Base-by-base conservation (phyloP, 192 early-diverging fungal species). In the Backusella morwellensis region DNA sequence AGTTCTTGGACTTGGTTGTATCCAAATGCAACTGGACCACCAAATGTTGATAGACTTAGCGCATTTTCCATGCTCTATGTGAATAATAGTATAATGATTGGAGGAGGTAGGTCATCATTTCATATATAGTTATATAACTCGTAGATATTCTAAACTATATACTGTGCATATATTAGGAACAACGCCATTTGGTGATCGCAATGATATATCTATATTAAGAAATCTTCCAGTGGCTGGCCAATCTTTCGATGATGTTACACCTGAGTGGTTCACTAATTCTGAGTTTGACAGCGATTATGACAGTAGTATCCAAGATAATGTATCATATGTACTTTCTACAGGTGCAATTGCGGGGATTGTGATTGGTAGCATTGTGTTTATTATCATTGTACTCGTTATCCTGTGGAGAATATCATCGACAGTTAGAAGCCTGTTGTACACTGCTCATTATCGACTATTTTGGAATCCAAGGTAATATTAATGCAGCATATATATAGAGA, bases 391-490 rank as follows among this genome's bases (percentile, higher is more conserved):
- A 32, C n/a, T 70, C 7, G 17, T 41, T 42, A 14, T 70, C 4
- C 15, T 70, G 40, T 70, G 40, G 36, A 70, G 9, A 44, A 6
- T 19, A 35, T 23, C 40, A 17, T 23, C 36, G 2, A 35, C 36
- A 2, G 23, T 12, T 42, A 41, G 21, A 70, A 40, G 8, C 3
- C 3, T 70, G 3, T 15, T 35, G 7, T 14, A n/a, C 3, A 41
- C 35, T 14, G 23, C n/a, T 41, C 40, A 70, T 9, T 7, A 42
- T 41, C 9, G 29, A 23, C 1, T 44, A 1, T 41, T 70, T 23
- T 70, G 69, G 69, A 32, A 75, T 44, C 56, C 54, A n/a, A 66
- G 73, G 73, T 42, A 66, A 41, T 38, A 17, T 11, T 23, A 19
- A 50, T 19, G 21, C 6, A 50, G 1, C 35, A 1, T 35, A 23